Base-by-base conservation (phyloP, 2,329 filamentous ascomycete genomes). In the Fusarium dimerum region DNA sequence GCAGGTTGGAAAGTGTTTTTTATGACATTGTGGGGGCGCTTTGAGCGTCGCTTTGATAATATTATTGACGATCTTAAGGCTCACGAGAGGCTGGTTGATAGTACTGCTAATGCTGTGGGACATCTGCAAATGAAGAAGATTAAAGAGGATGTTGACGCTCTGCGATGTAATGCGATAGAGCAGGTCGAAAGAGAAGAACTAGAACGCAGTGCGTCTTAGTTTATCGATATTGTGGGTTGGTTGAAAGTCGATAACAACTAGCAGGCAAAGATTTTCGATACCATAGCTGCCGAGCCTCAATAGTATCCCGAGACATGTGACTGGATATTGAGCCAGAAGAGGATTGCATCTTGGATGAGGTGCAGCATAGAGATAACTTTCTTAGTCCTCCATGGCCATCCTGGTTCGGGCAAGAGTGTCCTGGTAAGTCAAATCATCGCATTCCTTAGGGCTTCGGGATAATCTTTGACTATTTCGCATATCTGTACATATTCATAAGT, bases 351-450 rank as follows among this genome's bases (percentile, higher is more conserved):
- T 1, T 72, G 67, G 68, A 47, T 71, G 10, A 51, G 51, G 38
- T n/a, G 11, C 3, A 59, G 38, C 1, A 51, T 52, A 0, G 60
- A 69, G 5, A 47, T 50, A 0, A 48, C 59, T 3, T 58, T 68
- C 17, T n/a, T 73, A 0, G 67, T 64, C 60, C 59, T 75, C 0
- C 66, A 72, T 6, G 73, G 73, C 0, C 55, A 50, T 2, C 67
- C 71, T 1, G 73, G 73, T 1, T 63, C 64, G 1, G 73, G 73
- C 0, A 76, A 75, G 45, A 75, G 69, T 30, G 64, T 73, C 0
- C 40, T 74, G 2, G 44, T 65, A 9, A 54, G 60, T 0, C 64
- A 69, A 17, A 50, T 76, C 7, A 47, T 61, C 8, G 61, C 40
- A 2, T 74, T 71, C 30, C 56, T 73, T 6, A 52, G 51, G 2